These are phyloP conservation scores for Leptographium flavum DNA, from an alignment of 2,329 filamentous ascomycete genomes.

Conservation along the genomic window DNA sequence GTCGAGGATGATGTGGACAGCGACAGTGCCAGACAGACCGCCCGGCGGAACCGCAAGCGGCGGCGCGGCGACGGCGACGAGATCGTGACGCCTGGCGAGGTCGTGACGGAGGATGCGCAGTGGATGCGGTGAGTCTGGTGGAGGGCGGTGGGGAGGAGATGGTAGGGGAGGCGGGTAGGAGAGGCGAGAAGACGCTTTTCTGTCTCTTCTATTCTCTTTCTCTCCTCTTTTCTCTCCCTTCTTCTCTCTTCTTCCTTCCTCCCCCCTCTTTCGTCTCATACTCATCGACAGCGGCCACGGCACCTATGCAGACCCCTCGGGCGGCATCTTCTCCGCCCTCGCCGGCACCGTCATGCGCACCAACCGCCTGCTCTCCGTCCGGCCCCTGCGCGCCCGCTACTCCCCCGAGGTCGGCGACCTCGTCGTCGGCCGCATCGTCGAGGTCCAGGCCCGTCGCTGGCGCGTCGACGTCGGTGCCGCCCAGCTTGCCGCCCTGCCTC, in stretches of 20 bases:
- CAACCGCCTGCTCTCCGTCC: conserved; percentile 90
- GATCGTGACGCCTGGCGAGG: conserved; percentile 78
- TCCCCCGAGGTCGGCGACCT: conserved; percentile 92
- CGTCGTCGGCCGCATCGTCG: conserved; percentile 82
- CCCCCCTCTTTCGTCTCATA: not conserved
- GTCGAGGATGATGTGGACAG: conserved; percentile 22
- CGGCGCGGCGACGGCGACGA: conserved; percentile 20
- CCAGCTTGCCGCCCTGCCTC: conserved; percentile 69
- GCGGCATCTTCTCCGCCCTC: conserved; percentile 74
- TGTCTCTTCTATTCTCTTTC: not conserved
- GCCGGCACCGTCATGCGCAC: conserved; percentile 84
- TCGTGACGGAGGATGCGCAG: conserved; percentile 82
- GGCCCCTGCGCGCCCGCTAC: conserved; percentile 82
- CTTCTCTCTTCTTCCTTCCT: not conserved
- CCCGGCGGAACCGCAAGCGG: conserved; percentile 11
- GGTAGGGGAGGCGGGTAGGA: too few species aligned
- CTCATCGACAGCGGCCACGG: conserved; percentile 55
- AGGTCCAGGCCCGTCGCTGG: conserved; percentile 90
- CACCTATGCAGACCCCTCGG: conserved; percentile 55
- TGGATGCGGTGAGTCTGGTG: conserved; percentile 64
- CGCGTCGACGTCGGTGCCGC: conserved; percentile 86
- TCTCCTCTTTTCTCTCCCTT: not conserved
- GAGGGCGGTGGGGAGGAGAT: too few species aligned
- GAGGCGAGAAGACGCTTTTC: too few species aligned
- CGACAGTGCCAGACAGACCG: conserved; percentile 26